phyloP scores from a whole-genome alignment of 352 stramenopile species.

The Pythium periplocum region DNA sequence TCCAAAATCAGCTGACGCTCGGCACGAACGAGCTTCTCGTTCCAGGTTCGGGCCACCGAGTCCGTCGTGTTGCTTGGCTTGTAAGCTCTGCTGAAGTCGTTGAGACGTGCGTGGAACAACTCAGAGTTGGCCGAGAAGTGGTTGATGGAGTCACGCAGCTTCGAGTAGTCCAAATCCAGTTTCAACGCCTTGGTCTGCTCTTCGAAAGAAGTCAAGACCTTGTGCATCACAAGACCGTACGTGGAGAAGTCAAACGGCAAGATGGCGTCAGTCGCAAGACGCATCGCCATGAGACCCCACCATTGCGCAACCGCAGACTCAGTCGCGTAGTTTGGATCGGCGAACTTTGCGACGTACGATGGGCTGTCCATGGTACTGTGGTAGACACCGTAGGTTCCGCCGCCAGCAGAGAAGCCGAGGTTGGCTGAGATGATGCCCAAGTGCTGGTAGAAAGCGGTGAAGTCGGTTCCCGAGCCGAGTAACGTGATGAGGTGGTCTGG shows the following conservation, averaged over 20 bases:
- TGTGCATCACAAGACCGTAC: constrained; percentile 24
- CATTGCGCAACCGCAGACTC: constrained; percentile 24
- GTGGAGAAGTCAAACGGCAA: constrained; percentile 21
- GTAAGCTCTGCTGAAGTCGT: constrained; percentile 21
- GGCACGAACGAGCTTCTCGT: constrained; percentile 39
- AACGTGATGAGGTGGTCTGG: constrained; percentile 50
- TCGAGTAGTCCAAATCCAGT: constrained; percentile 26
- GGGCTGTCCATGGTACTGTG: constrained; percentile 77
- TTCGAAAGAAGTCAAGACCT: constrained; percentile 28
- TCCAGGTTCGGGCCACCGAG: constrained; percentile 19
- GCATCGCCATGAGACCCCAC: constrained; percentile 35
- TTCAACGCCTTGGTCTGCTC: constrained; percentile 16
- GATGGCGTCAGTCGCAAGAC: constrained; percentile 20
- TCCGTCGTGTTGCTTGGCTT: constrained; percentile 1
- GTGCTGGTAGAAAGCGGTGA: constrained; percentile 83
- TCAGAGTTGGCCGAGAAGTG: constrained; percentile 29
- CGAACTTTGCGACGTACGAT: constrained; percentile 35
- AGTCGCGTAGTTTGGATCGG: constrained; percentile 35
- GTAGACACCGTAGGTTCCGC: constrained; percentile 57
- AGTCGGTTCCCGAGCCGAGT: constrained; percentile 63
- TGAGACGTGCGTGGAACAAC: constrained; percentile 21
- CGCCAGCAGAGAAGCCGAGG: constrained; percentile 37
- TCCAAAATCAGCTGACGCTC: constrained; percentile 40
- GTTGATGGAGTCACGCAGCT: constrained; percentile 34
- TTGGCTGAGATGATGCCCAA: constrained; percentile 81